Conservation (phyloP, 2,329 filamentous ascomycete genomes). For the Arthrobotrys pseudoclavata region DNA sequence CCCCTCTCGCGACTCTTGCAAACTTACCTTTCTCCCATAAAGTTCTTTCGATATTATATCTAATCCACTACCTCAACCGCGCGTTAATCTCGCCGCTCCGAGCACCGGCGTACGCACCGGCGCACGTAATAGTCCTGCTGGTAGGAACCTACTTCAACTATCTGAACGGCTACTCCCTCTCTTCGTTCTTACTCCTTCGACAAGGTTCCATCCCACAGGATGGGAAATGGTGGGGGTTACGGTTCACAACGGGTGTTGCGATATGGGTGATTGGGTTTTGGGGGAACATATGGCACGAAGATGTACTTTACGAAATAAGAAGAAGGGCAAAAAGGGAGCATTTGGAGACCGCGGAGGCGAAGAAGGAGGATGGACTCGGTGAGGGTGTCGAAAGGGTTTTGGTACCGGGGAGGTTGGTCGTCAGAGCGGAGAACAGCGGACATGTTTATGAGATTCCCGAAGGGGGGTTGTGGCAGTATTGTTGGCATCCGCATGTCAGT, state of each 20-base stretch:
- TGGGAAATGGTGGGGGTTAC: conserved; percentile 66
- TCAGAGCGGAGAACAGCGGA: conserved; percentile 56
- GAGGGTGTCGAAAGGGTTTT: conserved; percentile 69
- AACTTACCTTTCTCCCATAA: conserved; percentile 70
- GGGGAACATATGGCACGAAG: conserved; percentile 89
- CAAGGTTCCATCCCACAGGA: conserved; percentile 35
- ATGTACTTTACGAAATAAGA: conserved; percentile 87
- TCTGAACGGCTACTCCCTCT: conserved; percentile 81
- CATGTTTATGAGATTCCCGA: conserved; percentile 74
- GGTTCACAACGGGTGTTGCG: conserved; percentile 75
- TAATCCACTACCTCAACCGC: conserved; percentile 91
- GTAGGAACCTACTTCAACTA: conserved; percentile 81
- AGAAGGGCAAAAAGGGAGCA: conserved; percentile 73
- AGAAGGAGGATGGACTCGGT: conserved; percentile 48
- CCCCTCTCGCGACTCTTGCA: conserved; percentile 5
- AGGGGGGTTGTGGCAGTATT: conserved; percentile 82
- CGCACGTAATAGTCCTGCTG: conserved; percentile 78
- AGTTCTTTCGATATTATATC: conserved; percentile 82
- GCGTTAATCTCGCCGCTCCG: conserved; percentile 84
- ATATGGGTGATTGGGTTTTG: conserved; percentile 82
- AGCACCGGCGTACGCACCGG: conserved; percentile 91
- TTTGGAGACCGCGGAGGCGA: conserved; percentile 69
- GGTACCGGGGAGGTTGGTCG: conserved; percentile 70
- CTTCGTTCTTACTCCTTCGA: conserved; percentile 75
- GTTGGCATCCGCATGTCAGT: conserved; percentile 82